phyloP scores from a whole-genome alignment of 257 asterid species.

The Nicotiana otophora region DNA sequence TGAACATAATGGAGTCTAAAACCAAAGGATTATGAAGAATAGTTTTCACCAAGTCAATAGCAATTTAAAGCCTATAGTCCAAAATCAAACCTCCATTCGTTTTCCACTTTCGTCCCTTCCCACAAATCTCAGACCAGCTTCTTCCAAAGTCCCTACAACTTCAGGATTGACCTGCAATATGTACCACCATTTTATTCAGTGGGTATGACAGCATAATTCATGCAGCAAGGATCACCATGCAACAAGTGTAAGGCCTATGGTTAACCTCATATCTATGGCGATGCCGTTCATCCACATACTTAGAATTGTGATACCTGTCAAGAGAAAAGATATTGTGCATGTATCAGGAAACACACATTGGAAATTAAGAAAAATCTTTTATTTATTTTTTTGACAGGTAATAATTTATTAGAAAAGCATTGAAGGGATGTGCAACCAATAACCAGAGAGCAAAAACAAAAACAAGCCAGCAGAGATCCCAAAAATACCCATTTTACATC shows the following conservation, averaged over 20 bases:
- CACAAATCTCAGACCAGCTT: slow-evolving; percentile 80
- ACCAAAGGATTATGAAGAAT: background rate
- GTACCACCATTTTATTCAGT: background rate
- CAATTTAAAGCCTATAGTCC: slow-evolving; percentile 4
- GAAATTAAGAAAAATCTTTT: background rate
- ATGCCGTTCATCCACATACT: slow-evolving; percentile 81
- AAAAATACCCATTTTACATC: background rate
- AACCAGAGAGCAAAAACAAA: background rate
- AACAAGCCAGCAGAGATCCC: background rate
- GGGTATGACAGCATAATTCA: slow-evolving; percentile 9
- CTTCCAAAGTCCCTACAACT: slow-evolving; percentile 53
- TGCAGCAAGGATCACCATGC: slow-evolving; percentile 4
- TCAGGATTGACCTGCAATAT: slow-evolving; percentile 82
- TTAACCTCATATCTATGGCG: slow-evolving; percentile 94
- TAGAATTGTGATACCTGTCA: slow-evolving; percentile 58
- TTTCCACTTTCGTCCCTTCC: slow-evolving; percentile 89
- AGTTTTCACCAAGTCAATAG: background rate
- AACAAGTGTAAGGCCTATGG: slow-evolving; percentile 7
- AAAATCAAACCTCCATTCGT: slow-evolving; percentile 79
- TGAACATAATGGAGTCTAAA: background rate
- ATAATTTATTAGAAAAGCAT: background rate
- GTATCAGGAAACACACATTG: background rate
- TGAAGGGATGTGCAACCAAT: background rate
- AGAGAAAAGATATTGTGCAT: slow-evolving; percentile 7
- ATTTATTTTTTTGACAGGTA: background rate